A percentile compares a stretch with the other conserved stretches of the same genome.
phyloP scores from a whole-genome alignment of 139 green algal species.

The Chlorella ohadii region DNA sequence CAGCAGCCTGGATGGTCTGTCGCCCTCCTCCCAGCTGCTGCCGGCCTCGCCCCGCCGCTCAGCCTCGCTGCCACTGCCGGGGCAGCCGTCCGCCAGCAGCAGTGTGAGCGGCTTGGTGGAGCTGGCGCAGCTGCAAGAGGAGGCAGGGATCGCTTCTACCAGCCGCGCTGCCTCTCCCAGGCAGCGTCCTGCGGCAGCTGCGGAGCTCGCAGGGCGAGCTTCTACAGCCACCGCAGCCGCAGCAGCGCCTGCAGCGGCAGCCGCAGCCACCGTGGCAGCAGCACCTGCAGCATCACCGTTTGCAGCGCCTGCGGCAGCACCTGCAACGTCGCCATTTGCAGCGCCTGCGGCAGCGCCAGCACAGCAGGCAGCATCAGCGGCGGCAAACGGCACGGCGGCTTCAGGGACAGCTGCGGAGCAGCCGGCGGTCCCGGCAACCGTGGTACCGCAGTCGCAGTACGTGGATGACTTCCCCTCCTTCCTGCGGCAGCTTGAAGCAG shows the following conservation, averaged over 20 bases:
- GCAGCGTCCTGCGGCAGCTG: neutral
- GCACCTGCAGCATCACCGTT: neutral
- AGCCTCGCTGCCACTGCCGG: neutral
- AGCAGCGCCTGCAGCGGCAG: neutral
- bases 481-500: neutral
- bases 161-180: too few species aligned
- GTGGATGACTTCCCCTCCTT: neutral
- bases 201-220: neutral
- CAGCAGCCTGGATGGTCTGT: neutral
- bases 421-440: neutral
- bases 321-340: neutral
- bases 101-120: neutral
- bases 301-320: neutral
- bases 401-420: neutral
- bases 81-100: neutral
- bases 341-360: neutral
- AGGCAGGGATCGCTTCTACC: neutral
- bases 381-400: neutral
- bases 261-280: neutral
- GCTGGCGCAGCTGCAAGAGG: neutral
- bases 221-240: neutral
- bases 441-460: too few species aligned
- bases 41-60: neutral
- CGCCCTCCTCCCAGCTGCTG: neutral
- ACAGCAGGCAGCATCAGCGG: neutral